Percentiles rank a stretch among this genome's conserved stretches.
phyloP scores from a whole-genome alignment of 202 grass and related monocot species.

The Digitaria exilis region DNA sequence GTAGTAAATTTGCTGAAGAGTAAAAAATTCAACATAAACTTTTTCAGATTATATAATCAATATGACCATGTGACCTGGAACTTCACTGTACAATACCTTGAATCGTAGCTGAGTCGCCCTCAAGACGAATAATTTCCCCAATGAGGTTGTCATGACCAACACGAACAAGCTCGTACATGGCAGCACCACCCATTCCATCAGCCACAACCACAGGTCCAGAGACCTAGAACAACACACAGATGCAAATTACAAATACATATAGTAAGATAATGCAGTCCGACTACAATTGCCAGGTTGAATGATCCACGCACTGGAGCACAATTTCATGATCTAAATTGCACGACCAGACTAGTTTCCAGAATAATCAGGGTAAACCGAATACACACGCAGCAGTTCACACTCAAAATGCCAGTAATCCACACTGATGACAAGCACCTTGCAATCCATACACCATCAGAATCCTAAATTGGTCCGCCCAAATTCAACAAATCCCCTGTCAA shows the following conservation, averaged over 20 bases:
- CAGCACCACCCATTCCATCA: conserved; percentile 94
- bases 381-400: neutral
- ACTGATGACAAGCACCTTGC: neutral
- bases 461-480: neutral
- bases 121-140: conserved; percentile 86
- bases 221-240: conserved; percentile 51
- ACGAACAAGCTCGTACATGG: conserved; percentile 90
- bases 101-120: conserved; percentile 80
- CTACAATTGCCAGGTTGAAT: neutral
- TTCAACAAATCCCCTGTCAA: neutral
- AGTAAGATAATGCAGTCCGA: neutral
- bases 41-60: neutral
- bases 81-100: conserved; percentile 45
- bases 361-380: neutral
- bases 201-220: conserved; percentile 90
- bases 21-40: neutral
- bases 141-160: conserved; percentile 82
- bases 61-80: neutral
- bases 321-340: neutral
- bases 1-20: neutral
- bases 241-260: neutral
- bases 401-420: neutral
- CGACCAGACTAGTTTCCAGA: neutral
- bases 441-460: neutral
- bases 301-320: neutral